These are phyloP conservation scores for Erodium trifolium DNA, from an alignment of 441 rosid species.

Conservation along the genomic window DNA sequence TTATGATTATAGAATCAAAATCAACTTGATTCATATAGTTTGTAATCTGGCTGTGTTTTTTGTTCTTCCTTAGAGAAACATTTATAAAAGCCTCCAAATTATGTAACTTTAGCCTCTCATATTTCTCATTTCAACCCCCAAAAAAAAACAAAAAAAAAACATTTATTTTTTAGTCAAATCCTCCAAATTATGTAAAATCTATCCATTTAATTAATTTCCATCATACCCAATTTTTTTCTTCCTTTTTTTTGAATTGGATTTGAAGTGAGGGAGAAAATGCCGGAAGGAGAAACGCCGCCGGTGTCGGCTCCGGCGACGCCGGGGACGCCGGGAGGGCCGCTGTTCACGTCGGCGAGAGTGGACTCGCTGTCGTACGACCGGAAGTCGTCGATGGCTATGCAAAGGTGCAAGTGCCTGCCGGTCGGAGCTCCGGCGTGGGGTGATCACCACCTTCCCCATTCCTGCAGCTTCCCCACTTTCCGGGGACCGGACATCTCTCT, in stretches of 20 bases:
- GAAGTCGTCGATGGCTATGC: conserved; percentile 40
- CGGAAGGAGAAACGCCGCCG: conserved; percentile 41
- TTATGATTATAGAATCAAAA: conserved; percentile 8
- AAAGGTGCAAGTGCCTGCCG: conserved; percentile 84
- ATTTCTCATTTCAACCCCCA: not conserved
- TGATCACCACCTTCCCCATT: conserved; percentile 29
- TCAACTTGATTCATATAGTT: conserved; percentile 12
- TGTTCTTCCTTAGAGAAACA: conserved; percentile 30
- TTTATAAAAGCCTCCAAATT: conserved; percentile 41
- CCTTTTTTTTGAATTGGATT: not conserved
- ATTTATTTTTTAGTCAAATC: not conserved
- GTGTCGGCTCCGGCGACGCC: conserved; percentile 77
- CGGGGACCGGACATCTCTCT: conserved; percentile 63
- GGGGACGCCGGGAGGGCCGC: conserved; percentile 86
- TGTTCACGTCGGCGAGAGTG: conserved; percentile 56
- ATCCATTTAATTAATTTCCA: not conserved
- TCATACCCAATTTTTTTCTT: conserved; percentile 1
- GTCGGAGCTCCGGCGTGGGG: conserved; percentile 61
- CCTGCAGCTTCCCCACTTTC: conserved; percentile 64
- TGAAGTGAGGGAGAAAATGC: conserved; percentile 23
- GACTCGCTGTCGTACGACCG: conserved; percentile 88
- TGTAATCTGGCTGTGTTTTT: conserved; percentile 29
- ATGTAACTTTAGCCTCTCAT: conserved; percentile 30
- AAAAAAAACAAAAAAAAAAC: conserved; percentile 20
- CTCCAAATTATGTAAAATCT: conserved; percentile 2